Evolutionary conservation across 2,329 filamentous ascomycete genomes (phyloP).

Genomic region (Colletotrichum cuscutae): DNA sequence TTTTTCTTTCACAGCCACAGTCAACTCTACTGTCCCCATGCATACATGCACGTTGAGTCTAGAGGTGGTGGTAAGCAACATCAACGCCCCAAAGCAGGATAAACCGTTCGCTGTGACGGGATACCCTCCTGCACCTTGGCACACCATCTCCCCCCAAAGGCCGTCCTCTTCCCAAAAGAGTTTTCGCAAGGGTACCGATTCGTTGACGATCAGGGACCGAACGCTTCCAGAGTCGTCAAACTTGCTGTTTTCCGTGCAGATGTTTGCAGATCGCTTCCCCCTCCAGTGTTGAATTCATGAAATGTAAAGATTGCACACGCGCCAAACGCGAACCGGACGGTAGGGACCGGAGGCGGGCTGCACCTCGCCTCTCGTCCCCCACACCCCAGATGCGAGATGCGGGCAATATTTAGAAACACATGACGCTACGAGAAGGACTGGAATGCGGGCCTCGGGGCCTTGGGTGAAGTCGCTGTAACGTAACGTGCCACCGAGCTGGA

Average conservation of each 20-base stretch:
- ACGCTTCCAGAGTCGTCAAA: neutral
- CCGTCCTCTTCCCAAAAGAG: neutral
- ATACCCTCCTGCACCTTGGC: neutral
- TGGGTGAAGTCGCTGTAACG: neutral
- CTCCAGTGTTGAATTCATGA: neutral
- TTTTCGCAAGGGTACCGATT: neutral
- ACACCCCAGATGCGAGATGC: neutral
- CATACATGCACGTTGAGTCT: neutral
- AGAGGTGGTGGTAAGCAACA: neutral
- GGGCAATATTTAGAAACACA: neutral
- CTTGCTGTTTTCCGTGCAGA: conserved; percentile 1
- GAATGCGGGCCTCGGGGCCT: neutral
- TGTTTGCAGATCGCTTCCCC: neutral
- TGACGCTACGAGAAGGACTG: neutral
- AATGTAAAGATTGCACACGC: neutral
- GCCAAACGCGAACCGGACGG: neutral
- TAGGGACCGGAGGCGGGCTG: neutral
- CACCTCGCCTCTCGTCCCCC: neutral
- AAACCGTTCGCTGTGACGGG: neutral
- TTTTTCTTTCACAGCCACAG: neutral
- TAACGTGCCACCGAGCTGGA: neutral
- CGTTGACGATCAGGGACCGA: neutral
- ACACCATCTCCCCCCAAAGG: neutral
- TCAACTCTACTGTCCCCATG: neutral
- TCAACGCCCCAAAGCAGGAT: neutral